Evolutionary conservation across 75 land plant species (phyloP).

Genomic region (Cupressus sempervirens): DNA sequence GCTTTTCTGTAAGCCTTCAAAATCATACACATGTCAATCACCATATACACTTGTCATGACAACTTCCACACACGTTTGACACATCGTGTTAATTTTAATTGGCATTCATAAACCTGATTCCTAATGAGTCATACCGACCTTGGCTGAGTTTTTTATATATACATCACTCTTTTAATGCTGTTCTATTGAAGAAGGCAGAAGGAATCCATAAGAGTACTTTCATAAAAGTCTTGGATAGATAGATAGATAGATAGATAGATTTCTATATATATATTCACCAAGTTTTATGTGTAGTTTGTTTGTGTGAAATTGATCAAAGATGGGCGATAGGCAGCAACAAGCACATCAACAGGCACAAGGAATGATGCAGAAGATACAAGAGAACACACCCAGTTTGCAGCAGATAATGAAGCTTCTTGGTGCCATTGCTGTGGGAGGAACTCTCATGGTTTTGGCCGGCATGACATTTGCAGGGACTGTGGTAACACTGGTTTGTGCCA

Average conservation of each 20-base stretch:
- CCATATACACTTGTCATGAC: neutral
- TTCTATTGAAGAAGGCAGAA: neutral
- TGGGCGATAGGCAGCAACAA: neutral
- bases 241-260: neutral
- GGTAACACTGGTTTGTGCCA: slow-evolving; percentile 27
- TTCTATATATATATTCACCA: too few relatives aligned
- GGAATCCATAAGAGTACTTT: neutral
- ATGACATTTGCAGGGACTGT: slow-evolving; percentile 44
- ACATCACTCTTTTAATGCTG: neutral
- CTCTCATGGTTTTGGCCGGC: slow-evolving; percentile 36
- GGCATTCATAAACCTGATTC: neutral
- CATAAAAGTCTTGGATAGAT: neutral
- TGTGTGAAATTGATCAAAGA: neutral
- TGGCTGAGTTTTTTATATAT: neutral
- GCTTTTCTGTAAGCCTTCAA: neutral
- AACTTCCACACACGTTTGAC: neutral
- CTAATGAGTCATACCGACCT: neutral
- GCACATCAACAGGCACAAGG: slow-evolving; percentile 10
- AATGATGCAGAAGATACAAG: slow-evolving; percentile 16
- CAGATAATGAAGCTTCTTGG: slow-evolving; percentile 22
- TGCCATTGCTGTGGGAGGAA: slow-evolving; percentile 23
- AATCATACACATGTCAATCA: neutral
- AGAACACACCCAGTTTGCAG: slow-evolving; percentile 9
- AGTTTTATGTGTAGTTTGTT: too few relatives aligned
- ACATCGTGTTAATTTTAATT: neutral